phyloP scores from a whole-genome alignment of 805 yeast genomes.

The Yarrowia yakushimensis region DNA sequence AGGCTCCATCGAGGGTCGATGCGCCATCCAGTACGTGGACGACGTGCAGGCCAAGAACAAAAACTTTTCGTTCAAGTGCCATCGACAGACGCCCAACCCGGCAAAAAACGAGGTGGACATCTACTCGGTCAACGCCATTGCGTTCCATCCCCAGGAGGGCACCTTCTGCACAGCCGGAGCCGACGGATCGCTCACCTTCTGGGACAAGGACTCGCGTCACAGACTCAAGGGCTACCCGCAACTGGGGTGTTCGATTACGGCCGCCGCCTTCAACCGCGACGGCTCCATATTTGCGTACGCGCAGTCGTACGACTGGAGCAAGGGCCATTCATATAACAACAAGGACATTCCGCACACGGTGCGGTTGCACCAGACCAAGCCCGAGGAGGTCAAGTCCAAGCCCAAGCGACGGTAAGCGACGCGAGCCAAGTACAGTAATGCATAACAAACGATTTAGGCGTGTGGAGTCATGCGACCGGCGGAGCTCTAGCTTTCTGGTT shows the following conservation, averaged over 20 bases:
- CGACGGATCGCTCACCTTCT: slow-evolving; percentile 88
- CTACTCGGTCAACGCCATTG: slow-evolving; percentile 73
- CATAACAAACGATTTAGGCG: too few species aligned
- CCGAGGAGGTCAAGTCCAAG: slow-evolving; percentile 67
- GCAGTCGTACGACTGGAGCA: slow-evolving; percentile 91
- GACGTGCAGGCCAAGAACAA: slow-evolving; percentile 50
- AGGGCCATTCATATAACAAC: slow-evolving; percentile 67
- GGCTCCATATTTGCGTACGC: slow-evolving; percentile 91
- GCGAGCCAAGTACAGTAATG: too few species aligned
- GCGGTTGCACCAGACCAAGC: slow-evolving; percentile 79
- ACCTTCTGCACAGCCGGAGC: slow-evolving; percentile 93
- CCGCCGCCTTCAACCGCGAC: slow-evolving; percentile 73
- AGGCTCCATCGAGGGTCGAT: slow-evolving; percentile 92
- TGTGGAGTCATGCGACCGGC: too few species aligned
- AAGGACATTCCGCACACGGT: slow-evolving; percentile 72
- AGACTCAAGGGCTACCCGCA: slow-evolving; percentile 75
- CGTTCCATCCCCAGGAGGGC: slow-evolving; percentile 85
- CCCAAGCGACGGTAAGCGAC: too few species aligned
- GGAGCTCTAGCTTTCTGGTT: too few species aligned
- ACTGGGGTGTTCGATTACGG: slow-evolving; percentile 58
- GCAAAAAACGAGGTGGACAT: slow-evolving; percentile 58
- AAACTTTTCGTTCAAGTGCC: slow-evolving; percentile 93
- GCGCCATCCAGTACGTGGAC: slow-evolving; percentile 89
- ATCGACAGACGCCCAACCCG: slow-evolving; percentile 64
- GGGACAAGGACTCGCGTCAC: slow-evolving; percentile 93